Conservation (phyloP, 2,329 filamentous ascomycete genomes). For the Coniochaeta ligniaria region DNA sequence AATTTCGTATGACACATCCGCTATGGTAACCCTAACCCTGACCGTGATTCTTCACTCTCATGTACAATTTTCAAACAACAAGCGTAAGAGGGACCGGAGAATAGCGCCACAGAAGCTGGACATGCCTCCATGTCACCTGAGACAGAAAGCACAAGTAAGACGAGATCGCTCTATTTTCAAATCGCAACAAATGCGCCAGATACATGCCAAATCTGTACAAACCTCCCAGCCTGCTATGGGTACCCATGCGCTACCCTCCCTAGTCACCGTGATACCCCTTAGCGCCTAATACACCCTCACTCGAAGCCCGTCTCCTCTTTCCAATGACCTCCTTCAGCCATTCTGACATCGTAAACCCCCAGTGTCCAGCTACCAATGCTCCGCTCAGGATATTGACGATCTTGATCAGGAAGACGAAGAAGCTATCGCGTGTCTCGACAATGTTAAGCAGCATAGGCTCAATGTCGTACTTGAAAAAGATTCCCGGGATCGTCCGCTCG, state of each 20-base stretch:
- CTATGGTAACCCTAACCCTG: neutral
- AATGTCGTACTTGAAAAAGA: conserved; percentile 99
- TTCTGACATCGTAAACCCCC: conserved; percentile 79
- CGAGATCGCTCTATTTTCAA: no score
- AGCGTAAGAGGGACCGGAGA: neutral
- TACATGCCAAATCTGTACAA: neutral
- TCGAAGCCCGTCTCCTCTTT: conserved; percentile 35
- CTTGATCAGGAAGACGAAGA: conserved; percentile 70
- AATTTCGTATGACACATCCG: no score
- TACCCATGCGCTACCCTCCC: no score
- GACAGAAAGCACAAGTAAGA: no score
- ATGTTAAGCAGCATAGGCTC: conserved; percentile 88
- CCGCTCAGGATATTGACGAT: conserved; percentile 87
- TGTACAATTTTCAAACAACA: neutral
- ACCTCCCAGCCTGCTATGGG: neutral
- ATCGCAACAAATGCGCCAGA: neutral
- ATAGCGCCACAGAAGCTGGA: neutral
- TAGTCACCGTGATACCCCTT: conserved; percentile 24
- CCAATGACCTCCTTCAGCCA: conserved; percentile 58
- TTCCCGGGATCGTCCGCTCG: conserved; percentile 70
- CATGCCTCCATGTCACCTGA: no score
- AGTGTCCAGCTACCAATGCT: conserved; percentile 87
- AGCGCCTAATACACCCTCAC: conserved; percentile 42
- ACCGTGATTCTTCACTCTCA: neutral
- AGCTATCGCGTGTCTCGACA: conserved; percentile 69